These are phyloP conservation scores for Trypanosoma platydactyli DNA, from an alignment of 208 protist species.

Conservation along the genomic window DNA sequence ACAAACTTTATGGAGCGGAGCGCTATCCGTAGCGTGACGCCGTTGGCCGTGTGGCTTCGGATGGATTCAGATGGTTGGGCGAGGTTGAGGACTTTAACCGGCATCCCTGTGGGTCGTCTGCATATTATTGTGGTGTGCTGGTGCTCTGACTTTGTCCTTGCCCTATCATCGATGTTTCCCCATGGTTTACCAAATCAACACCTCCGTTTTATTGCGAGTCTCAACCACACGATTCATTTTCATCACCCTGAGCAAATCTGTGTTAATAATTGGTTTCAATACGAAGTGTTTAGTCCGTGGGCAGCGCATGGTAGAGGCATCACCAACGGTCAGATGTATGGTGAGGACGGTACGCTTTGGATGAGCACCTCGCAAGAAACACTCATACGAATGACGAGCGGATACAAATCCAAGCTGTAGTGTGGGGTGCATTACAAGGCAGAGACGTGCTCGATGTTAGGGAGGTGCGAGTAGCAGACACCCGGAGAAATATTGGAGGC, in stretches of 20 bases:
- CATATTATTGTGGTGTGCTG: slow-evolving; percentile 47
- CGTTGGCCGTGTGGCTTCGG: slow-evolving; percentile 34
- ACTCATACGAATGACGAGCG: slow-evolving; percentile 33
- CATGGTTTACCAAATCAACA: slow-evolving; percentile 27
- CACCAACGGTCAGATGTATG: slow-evolving; percentile 47
- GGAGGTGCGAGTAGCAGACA: too few relatives aligned
- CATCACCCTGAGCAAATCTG: slow-evolving; percentile 32
- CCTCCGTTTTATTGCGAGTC: slow-evolving; percentile 40
- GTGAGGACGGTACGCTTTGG: slow-evolving; percentile 36
- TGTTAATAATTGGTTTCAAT: slow-evolving; percentile 52
- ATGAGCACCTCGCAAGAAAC: slow-evolving; percentile 54
- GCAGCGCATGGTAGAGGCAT: slow-evolving; percentile 33
- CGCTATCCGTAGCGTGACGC: not conserved
- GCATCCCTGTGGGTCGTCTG: slow-evolving; percentile 33
- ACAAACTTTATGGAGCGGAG: slow-evolving; percentile 16
- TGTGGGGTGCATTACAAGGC: too few relatives aligned
- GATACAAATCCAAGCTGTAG: slow-evolving; percentile 29
- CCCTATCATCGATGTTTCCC: slow-evolving; percentile 31
- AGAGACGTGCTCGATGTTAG: too few relatives aligned
- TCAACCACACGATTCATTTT: slow-evolving; percentile 69
- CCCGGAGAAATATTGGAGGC: not conserved
- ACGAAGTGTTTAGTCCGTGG: slow-evolving; percentile 45
- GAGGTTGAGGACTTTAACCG: slow-evolving; percentile 9
- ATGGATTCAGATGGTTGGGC: slow-evolving; percentile 6
- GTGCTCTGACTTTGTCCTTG: slow-evolving; percentile 47